These are phyloP conservation scores for Pythium scleroteichum DNA, from an alignment of 352 stramenopile genomes.

Conservation along the genomic window DNA sequence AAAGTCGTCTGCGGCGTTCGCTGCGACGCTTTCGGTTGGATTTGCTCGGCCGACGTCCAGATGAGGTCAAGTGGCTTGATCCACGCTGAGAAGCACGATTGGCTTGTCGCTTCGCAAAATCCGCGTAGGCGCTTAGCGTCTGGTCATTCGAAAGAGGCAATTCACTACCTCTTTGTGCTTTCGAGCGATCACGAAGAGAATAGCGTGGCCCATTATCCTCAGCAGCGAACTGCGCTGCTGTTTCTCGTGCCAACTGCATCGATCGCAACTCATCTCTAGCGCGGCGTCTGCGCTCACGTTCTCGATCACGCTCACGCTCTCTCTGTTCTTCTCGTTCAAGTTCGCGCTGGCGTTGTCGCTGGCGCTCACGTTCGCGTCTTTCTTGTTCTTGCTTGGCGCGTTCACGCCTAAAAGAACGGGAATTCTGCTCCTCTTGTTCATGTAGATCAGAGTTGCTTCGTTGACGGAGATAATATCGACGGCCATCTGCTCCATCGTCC, in stretches of 20 bases:
- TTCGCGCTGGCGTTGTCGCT: neutral
- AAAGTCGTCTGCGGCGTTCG: slow-evolving; percentile 9
- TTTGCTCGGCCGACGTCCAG: slow-evolving; percentile 32
- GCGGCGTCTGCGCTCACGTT: slow-evolving; percentile 12
- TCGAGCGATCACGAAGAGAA: slow-evolving; percentile 70
- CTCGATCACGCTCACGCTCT: slow-evolving; percentile 9
- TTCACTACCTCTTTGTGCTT: slow-evolving; percentile 44
- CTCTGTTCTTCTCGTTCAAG: neutral
- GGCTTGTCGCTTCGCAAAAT: slow-evolving; percentile 68
- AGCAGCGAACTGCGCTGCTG: neutral
- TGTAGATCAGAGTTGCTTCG: slow-evolving; percentile 32
- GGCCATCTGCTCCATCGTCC: slow-evolving; percentile 15
- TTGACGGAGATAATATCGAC: slow-evolving; percentile 47
- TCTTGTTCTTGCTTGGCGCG: slow-evolving; percentile 11
- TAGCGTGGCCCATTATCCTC: slow-evolving; percentile 51
- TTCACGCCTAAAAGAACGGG: neutral
- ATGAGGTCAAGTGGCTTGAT: slow-evolving; percentile 9
- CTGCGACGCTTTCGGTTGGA: slow-evolving; percentile 20
- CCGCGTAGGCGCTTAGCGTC: slow-evolving; percentile 48
- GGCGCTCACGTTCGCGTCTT: slow-evolving; percentile 16
- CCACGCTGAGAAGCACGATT: slow-evolving; percentile 29
- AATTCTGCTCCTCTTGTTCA: slow-evolving; percentile 19
- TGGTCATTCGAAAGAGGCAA: slow-evolving; percentile 30
- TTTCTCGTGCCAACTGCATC: neutral
- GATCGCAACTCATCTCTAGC: slow-evolving; percentile 3